These are phyloP conservation scores for Mycena chlorophos DNA, from an alignment of 768 basidiomycete genomes.

Conservation along the genomic window DNA sequence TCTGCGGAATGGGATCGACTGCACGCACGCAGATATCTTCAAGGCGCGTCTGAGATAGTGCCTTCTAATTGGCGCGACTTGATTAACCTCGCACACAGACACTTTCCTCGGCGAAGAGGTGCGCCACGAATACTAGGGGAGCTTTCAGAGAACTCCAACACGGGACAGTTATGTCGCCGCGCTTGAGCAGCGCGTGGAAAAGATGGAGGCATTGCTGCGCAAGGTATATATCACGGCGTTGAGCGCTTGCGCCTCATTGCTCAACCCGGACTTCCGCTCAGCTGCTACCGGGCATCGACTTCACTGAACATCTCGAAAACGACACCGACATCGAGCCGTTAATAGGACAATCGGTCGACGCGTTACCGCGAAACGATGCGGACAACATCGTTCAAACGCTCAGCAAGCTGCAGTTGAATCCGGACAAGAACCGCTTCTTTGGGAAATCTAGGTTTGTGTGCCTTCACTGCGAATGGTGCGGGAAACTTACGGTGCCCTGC, in stretches of 20 bases:
- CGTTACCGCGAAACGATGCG: conserved; percentile 38
- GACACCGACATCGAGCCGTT: conserved; percentile 19
- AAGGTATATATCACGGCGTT: too few relatives aligned
- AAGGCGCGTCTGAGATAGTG: conserved; percentile 43
- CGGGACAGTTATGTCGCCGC: conserved; percentile 66
- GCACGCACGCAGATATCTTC: conserved; percentile 66
- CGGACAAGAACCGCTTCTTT: conserved; percentile 45
- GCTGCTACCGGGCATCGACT: conserved; percentile 62
- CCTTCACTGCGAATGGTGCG: background rate
- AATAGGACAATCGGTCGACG: conserved; percentile 32
- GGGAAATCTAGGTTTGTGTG: conserved; percentile 38
- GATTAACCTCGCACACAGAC: conserved; percentile 30
- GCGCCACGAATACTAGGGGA: background rate
- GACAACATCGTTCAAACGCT: conserved; percentile 27
- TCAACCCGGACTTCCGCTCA: background rate
- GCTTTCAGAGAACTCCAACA: too few relatives aligned
- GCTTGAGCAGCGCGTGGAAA: conserved; percentile 57
- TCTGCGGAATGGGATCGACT: conserved; percentile 54
- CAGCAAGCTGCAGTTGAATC: conserved; percentile 38
- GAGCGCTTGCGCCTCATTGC: background rate
- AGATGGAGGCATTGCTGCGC: conserved; percentile 61
- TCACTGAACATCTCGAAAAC: conserved; percentile 57
- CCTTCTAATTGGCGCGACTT: background rate
- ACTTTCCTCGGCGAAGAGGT: conserved; percentile 65
- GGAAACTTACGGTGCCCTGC: background rate